Evolutionary conservation across 371 early-diverging fungal species (phyloP).

Genomic region (Lichtheimia hyalospora): DNA sequence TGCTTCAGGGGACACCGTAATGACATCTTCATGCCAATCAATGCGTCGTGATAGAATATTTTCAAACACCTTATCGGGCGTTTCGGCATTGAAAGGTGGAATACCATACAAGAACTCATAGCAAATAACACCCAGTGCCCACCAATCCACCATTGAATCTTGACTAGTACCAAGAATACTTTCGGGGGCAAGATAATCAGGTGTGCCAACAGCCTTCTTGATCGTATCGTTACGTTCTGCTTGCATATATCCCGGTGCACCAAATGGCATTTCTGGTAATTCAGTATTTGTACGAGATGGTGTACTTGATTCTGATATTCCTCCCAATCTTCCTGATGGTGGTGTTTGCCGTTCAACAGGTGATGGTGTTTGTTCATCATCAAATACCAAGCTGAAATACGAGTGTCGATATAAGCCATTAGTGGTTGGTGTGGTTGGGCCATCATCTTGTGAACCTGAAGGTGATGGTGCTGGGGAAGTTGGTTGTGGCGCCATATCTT

Average conservation of each 20-base stretch:
- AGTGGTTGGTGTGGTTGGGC: conserved; percentile 10
- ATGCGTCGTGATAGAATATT: conserved; percentile 79
- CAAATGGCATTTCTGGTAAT: neutral
- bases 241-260: conserved; percentile 16
- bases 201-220: conserved; percentile 83
- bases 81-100: conserved; percentile 88
- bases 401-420: conserved; percentile 35
- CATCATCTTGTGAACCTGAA: conserved; percentile 31
- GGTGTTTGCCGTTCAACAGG: neutral
- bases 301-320: no score
- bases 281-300: neutral
- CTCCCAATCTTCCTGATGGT: neutral
- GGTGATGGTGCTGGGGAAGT: conserved; percentile 45
- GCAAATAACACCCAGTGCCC: conserved; percentile 89
- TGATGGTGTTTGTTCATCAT: conserved; percentile 16
- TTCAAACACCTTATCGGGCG: conserved; percentile 84
- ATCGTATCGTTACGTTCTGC: conserved; percentile 16
- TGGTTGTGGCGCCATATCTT: conserved; percentile 13
- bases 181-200: conserved; percentile 97
- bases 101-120: conserved; percentile 89
- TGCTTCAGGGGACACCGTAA: conserved; percentile 80
- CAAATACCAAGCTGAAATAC: conserved; percentile 45
- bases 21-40: conserved; percentile 67
- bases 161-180: conserved; percentile 86
- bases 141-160: conserved; percentile 91